Evolutionary conservation across 208 protist species (phyloP), one percentile per base, ranked within the genome.

Genomic region (Leishmania guyanensis): DNA sequence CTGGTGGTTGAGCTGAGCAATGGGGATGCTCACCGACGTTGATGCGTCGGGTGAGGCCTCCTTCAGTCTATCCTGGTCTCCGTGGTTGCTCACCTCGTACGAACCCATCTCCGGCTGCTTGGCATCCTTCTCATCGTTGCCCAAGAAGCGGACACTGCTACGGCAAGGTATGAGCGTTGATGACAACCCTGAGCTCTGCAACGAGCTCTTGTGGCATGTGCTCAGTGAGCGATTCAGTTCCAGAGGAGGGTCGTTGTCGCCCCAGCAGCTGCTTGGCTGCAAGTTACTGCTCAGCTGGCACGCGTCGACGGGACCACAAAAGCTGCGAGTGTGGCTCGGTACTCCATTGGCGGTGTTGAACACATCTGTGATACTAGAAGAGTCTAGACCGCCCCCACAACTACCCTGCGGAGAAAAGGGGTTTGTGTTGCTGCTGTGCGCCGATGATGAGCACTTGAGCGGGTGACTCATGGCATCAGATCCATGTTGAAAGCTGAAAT

Each of bases 131-230:
- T 6, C 71, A 39, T 62, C 26, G 8, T 10, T 51, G 33, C 46
- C 33, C 72, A 83, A 33, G 64, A 83, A 83, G 5, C 64, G 65
- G 33, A 83, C 80, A 51, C 73, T 78, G 48, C 48, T 22, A 33
- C 73, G 80, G 53, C 79, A 36, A 29, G 71, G 46, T 50, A 64
- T 76, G 56, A 22, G 51, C 46, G 39, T 48, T n/a, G 56, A 26
- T 36, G 26, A 29, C 20, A 10, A 5, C 50, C 8, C 50, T 54
- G 54, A 54, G 14, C 43, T 68, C 54, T 48, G 54, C 46, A 26
- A 48, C 14, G 29, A 48, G n/a, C n/a, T 54, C 46, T 16, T 6
- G 3, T 6, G 53, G 14, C 33, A 39, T 5, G 8, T 54, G 36
- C 75, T 70, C 53, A n/a, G 36, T 14, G 39, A 58, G 12, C 5